Evolutionary conservation across 495 filamentous ascomycete genomes (phyloP).

Genomic region (Aspergillus indologenus): DNA sequence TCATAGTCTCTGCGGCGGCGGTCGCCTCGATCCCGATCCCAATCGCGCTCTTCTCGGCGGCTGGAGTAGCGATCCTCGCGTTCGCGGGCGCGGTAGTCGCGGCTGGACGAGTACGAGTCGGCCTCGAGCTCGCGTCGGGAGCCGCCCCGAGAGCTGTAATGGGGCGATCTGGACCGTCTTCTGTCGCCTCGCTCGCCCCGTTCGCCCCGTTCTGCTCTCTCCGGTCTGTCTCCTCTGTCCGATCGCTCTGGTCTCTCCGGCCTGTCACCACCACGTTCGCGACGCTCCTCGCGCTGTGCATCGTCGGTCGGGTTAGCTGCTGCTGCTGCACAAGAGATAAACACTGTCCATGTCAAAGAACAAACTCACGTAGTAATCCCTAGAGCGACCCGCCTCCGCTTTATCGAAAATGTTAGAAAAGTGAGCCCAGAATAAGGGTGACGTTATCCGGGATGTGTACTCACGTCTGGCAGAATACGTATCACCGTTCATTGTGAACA

Average conservation of each 20-base stretch:
- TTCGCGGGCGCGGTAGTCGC: slow-evolving; percentile 86
- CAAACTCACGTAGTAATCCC: slow-evolving; percentile 67
- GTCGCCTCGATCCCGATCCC: slow-evolving; percentile 68
- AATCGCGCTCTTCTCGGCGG: slow-evolving; percentile 61
- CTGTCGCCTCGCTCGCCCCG: slow-evolving; percentile 55
- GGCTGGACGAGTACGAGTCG: slow-evolving; percentile 86
- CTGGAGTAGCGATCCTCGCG: slow-evolving; percentile 82
- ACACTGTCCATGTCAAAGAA: not conserved
- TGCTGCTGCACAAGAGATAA: not conserved
- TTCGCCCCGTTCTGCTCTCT: slow-evolving; percentile 53
- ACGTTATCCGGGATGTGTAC: slow-evolving; percentile 13
- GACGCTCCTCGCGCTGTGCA: slow-evolving; percentile 51
- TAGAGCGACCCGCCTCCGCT: slow-evolving; percentile 64
- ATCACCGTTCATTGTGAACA: slow-evolving; percentile 77
- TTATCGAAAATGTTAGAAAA: slow-evolving; percentile 22
- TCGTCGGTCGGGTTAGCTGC: slow-evolving; percentile 3
- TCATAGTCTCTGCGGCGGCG: slow-evolving; percentile 60
- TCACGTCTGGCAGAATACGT: slow-evolving; percentile 78
- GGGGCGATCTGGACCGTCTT: slow-evolving; percentile 73
- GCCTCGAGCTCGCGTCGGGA: slow-evolving; percentile 65
- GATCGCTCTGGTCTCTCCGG: slow-evolving; percentile 48
- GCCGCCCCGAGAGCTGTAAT: slow-evolving; percentile 54
- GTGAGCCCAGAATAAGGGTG: not conserved
- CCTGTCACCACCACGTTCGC: slow-evolving; percentile 49
- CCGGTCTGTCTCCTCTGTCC: slow-evolving; percentile 52